phyloP scores from a whole-genome alignment of 2,329 filamentous ascomycete species.

The Zalaria obscura region DNA sequence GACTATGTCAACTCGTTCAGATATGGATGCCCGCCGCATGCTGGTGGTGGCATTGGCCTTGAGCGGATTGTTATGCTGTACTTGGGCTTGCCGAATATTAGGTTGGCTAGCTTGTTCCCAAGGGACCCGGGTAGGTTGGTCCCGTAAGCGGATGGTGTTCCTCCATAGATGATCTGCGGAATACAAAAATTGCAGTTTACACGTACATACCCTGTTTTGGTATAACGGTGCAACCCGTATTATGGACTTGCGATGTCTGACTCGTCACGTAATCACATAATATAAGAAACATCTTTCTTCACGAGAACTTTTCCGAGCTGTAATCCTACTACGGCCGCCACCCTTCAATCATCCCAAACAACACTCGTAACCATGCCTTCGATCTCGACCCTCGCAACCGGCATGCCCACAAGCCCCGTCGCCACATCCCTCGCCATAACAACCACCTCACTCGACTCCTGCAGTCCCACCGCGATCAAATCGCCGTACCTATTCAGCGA shows the following conservation, averaged over 20 bases:
- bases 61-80: slow-evolving; percentile 56
- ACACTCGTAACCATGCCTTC: slow-evolving; percentile 21
- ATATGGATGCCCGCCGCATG: slow-evolving; percentile 50
- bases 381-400: slow-evolving; percentile 20
- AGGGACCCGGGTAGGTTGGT: slow-evolving; percentile 44
- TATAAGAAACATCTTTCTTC: too few species aligned
- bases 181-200: too few species aligned
- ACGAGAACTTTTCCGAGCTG: too few species aligned
- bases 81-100: slow-evolving; percentile 49
- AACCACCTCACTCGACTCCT: slow-evolving; percentile 45
- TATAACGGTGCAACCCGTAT: too few species aligned
- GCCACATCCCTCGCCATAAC: slow-evolving; percentile 45
- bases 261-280: too few species aligned
- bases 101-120: slow-evolving; percentile 48
- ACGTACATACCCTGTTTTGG: too few species aligned
- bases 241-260: too few species aligned
- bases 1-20: slow-evolving; percentile 52
- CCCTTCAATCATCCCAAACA: slow-evolving; percentile 15
- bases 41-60: slow-evolving; percentile 49
- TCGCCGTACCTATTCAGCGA: slow-evolving; percentile 49
- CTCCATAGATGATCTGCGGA: too few species aligned
- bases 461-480: slow-evolving; percentile 51
- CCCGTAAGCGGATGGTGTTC: slow-evolving; percentile 18
- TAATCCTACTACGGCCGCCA: too few species aligned
- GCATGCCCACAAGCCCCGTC: slow-evolving; percentile 43